Evolutionary conservation across 768 basidiomycete genomes (phyloP).

Genomic region (Epithele typhae): DNA sequence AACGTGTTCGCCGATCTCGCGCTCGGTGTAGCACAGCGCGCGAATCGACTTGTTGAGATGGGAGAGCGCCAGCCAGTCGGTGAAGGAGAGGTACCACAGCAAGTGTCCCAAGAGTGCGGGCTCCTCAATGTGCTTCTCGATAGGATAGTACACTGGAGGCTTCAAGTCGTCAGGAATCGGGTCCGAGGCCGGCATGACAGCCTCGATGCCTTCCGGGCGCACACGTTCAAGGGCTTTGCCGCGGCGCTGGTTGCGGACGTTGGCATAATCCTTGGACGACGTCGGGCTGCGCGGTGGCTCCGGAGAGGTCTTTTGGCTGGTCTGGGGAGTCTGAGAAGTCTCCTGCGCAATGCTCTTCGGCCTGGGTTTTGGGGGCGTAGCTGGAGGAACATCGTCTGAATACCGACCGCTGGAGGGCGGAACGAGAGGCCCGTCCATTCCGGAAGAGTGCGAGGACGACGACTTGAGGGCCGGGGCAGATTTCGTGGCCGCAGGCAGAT

Average conservation of each 20-base stretch:
- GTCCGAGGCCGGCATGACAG: conserved; percentile 22
- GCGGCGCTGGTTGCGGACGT: conserved; percentile 36
- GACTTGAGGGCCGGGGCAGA: not conserved
- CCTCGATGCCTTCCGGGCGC: conserved; percentile 32
- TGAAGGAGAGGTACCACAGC: conserved; percentile 63
- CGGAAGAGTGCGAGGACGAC: not conserved
- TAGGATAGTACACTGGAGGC: conserved; percentile 37
- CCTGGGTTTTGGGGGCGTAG: not conserved
- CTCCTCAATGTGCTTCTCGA: conserved; percentile 52
- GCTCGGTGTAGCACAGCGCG: conserved; percentile 41
- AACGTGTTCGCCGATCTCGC: conserved; percentile 55
- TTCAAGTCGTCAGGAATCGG: conserved; percentile 9
- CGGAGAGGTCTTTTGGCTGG: conserved; percentile 15
- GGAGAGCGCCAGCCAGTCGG: conserved; percentile 64
- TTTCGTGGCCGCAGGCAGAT: conserved; percentile 1
- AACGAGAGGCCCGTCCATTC: not conserved
- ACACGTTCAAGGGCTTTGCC: conserved; percentile 38
- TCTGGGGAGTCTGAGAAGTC: conserved; percentile 11
- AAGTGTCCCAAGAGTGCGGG: conserved; percentile 48
- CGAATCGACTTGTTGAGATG: conserved; percentile 50
- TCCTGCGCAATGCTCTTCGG: not conserved
- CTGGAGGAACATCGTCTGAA: not conserved
- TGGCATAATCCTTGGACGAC: conserved; percentile 36
- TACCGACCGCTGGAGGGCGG: not conserved
- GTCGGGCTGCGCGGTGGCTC: conserved; percentile 18